Base-by-base conservation (phyloP, 768 basidiomycete genomes). In the Lactarius sanguifluus region DNA sequence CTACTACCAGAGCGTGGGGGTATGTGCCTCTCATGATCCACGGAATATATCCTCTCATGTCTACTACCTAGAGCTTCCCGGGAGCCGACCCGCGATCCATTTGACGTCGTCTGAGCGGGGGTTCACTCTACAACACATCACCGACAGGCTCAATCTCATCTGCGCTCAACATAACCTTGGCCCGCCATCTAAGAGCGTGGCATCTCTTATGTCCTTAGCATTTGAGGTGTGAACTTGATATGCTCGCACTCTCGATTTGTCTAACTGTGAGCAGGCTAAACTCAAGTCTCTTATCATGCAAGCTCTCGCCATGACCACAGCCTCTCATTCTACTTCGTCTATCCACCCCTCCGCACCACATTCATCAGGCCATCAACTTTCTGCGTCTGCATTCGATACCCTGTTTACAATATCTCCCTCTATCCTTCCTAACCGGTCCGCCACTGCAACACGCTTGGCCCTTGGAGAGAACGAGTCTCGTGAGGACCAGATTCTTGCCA, bases 281-380 rank as follows among this genome's bases (percentile, higher is more conserved):
- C 81, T 94, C 5, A 94, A 94, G 73, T 89, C 92, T 65, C 83
- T 93, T 32, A 88, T 94, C 69, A 90, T 88, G 1, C 90, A 90
- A 70, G 90, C 91, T 5, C 76, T 94, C 36, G 88, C 90, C 3
- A 78, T 92, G 12, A 92, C 90, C 2, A 86, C 90, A 1, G 82
- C 86, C 9, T 92, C 91, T 7, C 85, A 88, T 70, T 86, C 89
- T 34, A 87, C 92, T 70, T 83, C 87, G 8, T 92, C 91, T 57
- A 91, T 94, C 57, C 81, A 80, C 12, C 86, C 89, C 0, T 85
- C 89, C 18, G 70, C 69, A 4, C 75, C 77, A n/a, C 77, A 75
- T 62, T 77, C 72, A 60, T 63, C 72, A 66, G 73, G 73, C 73
- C 71, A 73, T 60, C 69, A 89, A 9, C 84, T 93, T 36, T 85